Evolutionary conservation across 345 rosid genomes (phyloP), one percentile per base, ranked within the genome.

Genomic region (Syzygium jambos): DNA sequence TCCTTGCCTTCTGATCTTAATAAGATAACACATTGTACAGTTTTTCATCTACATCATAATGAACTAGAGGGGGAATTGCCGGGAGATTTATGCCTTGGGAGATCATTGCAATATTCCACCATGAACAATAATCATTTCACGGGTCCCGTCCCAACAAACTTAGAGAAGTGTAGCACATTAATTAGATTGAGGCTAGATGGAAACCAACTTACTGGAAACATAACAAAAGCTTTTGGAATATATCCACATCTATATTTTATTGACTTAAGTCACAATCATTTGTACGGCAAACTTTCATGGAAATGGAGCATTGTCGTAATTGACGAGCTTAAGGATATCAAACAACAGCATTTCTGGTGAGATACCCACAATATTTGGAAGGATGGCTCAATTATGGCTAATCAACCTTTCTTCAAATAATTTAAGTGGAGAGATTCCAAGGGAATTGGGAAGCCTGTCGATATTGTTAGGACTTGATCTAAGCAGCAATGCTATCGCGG

Each of bases 361-460:
- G 7, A 2, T 27, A 5, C 30, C 65, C 1, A 0, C 16, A 59
- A 11, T 5, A 59, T 59, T 59, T 59, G 65, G 65, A 59, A 59
- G 29, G 65, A 59, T 59, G 16, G 30, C 30, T 59, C 2, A 0
- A 0, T 57, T 57, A 25, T 7, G 0, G 0, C 0, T 0, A 27
- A 0, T 59, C 0, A 1, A 59, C 3, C 30, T 59, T 59, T 59
- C 65, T 59, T 27, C 65, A 25, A 59, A 25, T 59, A 11, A 5
- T 59, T 59, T 59, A 11, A 59, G 7, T 4, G 65, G 29, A 5
- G 65, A 59, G 65, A 59, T 27, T 59, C 65, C 29, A 25, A 59
- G 15, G 7, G 7, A 25, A 59, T 4, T 59, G 3, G 65, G 65
- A 11, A 59, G 2, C 7, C 0, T 59, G 3, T 59, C 0, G 16